Evolutionary conservation across 805 yeast genomes (phyloP).

Genomic region (Yarrowia sp.): DNA sequence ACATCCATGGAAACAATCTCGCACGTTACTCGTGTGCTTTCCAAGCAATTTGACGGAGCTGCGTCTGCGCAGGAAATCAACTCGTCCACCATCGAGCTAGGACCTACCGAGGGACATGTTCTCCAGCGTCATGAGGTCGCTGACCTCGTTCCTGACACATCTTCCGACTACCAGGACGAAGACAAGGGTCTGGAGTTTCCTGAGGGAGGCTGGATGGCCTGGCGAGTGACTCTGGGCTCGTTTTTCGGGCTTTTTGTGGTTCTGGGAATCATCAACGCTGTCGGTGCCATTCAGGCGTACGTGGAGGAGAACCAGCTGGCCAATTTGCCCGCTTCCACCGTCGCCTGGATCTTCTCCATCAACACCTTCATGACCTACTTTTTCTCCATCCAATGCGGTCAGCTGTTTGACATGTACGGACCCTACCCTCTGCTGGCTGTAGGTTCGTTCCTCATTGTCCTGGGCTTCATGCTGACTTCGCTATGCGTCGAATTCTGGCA

Average conservation of each 20-base stretch:
- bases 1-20: conserved; percentile 2
- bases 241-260: conserved; percentile 53
- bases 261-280: conserved; percentile 55
- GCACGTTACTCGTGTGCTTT: conserved; percentile 8
- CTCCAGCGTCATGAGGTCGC: not conserved
- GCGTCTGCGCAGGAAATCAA: not conserved
- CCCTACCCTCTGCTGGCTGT: conserved; percentile 43
- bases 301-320: conserved; percentile 54
- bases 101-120: conserved; percentile 17
- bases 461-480: conserved; percentile 59
- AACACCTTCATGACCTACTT: conserved; percentile 49
- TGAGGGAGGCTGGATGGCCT: conserved; percentile 59
- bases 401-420: conserved; percentile 62
- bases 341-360: conserved; percentile 65
- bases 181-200: conserved; percentile 38
- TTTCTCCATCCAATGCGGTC: conserved; percentile 52
- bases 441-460: conserved; percentile 47
- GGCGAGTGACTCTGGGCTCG: conserved; percentile 54
- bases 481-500: conserved; percentile 53
- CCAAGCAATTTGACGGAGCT: not conserved
- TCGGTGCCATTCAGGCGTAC: conserved; percentile 63
- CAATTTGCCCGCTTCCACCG: conserved; percentile 44
- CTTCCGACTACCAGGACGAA: conserved; percentile 10
- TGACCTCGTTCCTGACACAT: not conserved
- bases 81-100: conserved; percentile 4